Base-by-base conservation (phyloP, 2,329 filamentous ascomycete genomes). In the Macrophomina pseudophaseolina region DNA sequence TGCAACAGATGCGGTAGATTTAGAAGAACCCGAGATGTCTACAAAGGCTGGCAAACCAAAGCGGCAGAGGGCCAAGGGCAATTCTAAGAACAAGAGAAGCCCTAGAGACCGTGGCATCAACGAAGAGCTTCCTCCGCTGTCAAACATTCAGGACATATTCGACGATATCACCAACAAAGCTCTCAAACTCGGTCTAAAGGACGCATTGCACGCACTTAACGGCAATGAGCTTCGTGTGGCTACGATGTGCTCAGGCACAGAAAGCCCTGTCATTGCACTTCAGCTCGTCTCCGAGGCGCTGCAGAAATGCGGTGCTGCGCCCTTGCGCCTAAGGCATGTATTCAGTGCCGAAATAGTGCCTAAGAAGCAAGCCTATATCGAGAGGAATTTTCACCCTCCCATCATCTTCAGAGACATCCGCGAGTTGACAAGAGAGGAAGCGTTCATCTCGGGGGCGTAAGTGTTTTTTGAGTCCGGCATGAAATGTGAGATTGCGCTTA, bases 201-300 rank as follows among this genome's bases (percentile, higher is more conserved):
- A 79, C 60, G 75, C 80, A 1, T 49, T 83, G 1, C 33, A 73
- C 2, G 70, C 76, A 58, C 69, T 83, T 1, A 71, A 75, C 8
- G 72, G 73, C 2, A 73, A 79, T 6, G 60, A 67, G 4, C 70
- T 90, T 0, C 77, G 83, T 8, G 80, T 93, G 32, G 90, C 85
- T 0, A 94, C 91, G 0, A 87, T 93, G 81, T 94, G 91, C 74
- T 93, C 91, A 1, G 91, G 91, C 0, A 94, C 91, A 0, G 91
- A 94, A 70, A 87, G 88, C 4, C 91, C 91, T 0, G 78, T 94
- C 1, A 80, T 93, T 1, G 88, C 89, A 0, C 73, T 93, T 14
- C 79, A 87, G 14, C 80, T 89, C 74, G 77, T 92, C 0, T 72
- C 72, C 0, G 53, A 74, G 73, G 76, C 71, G 12, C 71, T 78